These are phyloP conservation scores for Setaria italica DNA, from an alignment of 202 grass and related monocot genomes.

Conservation along the genomic window DNA sequence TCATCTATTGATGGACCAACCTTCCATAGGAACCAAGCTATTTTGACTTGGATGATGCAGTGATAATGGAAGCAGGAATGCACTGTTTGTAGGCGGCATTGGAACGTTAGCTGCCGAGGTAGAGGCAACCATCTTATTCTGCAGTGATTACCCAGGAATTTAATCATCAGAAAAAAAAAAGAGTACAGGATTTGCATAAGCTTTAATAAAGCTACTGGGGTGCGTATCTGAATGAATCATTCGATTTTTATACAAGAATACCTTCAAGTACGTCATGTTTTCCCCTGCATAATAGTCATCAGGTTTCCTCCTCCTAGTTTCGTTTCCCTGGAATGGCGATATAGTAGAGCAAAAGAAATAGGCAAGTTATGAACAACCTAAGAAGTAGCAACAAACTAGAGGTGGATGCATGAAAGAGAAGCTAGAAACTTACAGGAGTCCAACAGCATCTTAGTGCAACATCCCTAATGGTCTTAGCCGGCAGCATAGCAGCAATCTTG, in stretches of 20 bases:
- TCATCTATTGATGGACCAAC: conserved; percentile 44
- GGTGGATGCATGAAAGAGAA: too few relatives aligned
- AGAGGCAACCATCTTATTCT: conserved; percentile 71
- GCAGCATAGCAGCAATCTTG: conserved; percentile 87
- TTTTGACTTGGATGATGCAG: conserved; percentile 55
- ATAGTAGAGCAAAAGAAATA: conserved; percentile 12
- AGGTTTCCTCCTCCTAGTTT: conserved; percentile 51
- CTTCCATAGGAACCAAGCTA: conserved; percentile 53
- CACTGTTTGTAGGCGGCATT: conserved; percentile 45
- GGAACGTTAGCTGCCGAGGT: conserved; percentile 52
- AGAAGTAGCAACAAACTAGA: neutral
- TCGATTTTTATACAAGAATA: conserved; percentile 42
- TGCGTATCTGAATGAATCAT: conserved; percentile 3
- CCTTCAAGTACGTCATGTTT: conserved; percentile 68
- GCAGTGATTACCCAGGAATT: conserved; percentile 39
- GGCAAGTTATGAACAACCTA: neutral
- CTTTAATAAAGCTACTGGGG: conserved; percentile 20
- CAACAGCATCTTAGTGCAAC: conserved; percentile 76
- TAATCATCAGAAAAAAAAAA: conserved; percentile 7
- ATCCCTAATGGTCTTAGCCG: conserved; percentile 79
- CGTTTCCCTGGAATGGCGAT: conserved; percentile 54
- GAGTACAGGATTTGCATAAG: neutral
- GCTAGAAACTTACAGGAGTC: conserved; percentile 42
- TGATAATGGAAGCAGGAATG: conserved; percentile 45
- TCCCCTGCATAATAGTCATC: conserved; percentile 62